Percentiles rank a stretch among this genome's conserved stretches.
phyloP scores from a whole-genome alignment of 2,329 filamentous ascomycete genomes.

The Rosellinia necatrix region DNA sequence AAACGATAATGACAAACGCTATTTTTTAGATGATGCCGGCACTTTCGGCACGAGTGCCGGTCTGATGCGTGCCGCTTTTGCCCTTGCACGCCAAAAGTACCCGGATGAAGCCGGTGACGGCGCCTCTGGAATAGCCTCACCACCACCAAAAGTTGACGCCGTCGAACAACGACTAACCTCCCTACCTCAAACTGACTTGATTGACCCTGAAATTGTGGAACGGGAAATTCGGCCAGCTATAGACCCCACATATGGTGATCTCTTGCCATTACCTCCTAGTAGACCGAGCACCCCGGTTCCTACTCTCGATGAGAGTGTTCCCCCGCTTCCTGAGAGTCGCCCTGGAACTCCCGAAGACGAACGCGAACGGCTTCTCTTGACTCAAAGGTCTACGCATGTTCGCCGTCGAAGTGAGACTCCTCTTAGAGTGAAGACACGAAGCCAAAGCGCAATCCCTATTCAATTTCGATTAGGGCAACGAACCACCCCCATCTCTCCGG shows the following conservation, averaged over 20 bases:
- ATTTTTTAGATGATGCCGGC: conserved; percentile 76
- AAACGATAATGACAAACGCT: conserved; percentile 50
- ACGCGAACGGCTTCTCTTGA: conserved; percentile 42
- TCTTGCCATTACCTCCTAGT: conserved; percentile 67
- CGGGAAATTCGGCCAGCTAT: conserved; percentile 67
- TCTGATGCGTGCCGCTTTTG: conserved; percentile 57
- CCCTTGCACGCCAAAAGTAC: conserved; percentile 46
- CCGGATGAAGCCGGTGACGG: conserved; percentile 53
- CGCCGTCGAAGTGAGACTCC: conserved; percentile 57
- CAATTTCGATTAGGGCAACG: conserved; percentile 58
- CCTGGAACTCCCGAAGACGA: conserved; percentile 59
- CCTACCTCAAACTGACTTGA: conserved; percentile 43
- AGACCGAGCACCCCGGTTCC: conserved; percentile 54
- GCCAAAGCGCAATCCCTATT: conserved; percentile 62
- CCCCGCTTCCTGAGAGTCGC: conserved; percentile 63
- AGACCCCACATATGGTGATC: conserved; percentile 68
- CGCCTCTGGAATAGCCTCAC: conserved; percentile 47
- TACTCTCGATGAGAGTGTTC: conserved; percentile 47
- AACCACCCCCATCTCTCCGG: conserved; percentile 44
- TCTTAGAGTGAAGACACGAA: conserved; percentile 55
- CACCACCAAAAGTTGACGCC: conserved; percentile 32
- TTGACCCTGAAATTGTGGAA: conserved; percentile 63
- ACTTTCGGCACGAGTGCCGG: conserved; percentile 73
- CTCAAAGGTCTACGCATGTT: conserved; percentile 49
- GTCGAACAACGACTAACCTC: conserved; percentile 30